Conservation (phyloP, 306 rosid species). For the Glycyrrhiza uralensis region DNA sequence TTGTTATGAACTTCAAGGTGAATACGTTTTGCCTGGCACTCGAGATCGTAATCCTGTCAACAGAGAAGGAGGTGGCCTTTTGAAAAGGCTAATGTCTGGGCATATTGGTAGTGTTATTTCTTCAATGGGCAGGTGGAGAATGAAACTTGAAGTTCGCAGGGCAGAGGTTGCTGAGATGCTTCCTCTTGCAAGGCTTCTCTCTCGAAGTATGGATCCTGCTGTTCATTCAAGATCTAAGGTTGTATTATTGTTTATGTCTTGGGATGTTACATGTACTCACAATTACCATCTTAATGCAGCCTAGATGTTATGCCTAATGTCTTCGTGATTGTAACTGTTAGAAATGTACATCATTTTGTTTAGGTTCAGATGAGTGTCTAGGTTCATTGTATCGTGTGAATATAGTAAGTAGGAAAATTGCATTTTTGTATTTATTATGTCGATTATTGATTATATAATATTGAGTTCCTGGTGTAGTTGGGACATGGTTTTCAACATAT, state of each 20-base stretch:
- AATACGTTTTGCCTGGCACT: conserved; percentile 84
- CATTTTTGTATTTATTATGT: background rate
- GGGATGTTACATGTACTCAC: conserved; percentile 10
- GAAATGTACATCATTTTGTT: background rate
- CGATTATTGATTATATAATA: background rate
- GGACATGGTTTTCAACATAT: background rate
- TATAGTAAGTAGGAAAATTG: background rate
- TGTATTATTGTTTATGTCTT: conserved; percentile 28
- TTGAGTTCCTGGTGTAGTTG: background rate
- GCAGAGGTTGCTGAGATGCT: conserved; percentile 98
- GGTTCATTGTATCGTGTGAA: background rate
- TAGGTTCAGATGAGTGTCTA: background rate
- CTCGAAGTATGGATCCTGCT: conserved; percentile 86
- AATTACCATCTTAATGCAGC: conserved; percentile 19
- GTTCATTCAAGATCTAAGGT: conserved; percentile 94
- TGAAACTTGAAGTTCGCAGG: conserved; percentile 83
- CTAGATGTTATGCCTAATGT: background rate
- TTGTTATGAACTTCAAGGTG: conserved; percentile 97
- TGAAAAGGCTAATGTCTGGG: conserved; percentile 76
- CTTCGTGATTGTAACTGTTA: background rate
- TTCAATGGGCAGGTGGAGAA: conserved; percentile 98
- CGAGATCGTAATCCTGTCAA: conserved; percentile 73
- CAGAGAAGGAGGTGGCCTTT: conserved; percentile 55
- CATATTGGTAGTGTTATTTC: conserved; percentile 88
- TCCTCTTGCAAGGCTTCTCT: conserved; percentile 93